Evolutionary conservation across 352 stramenopile genomes (phyloP).

Genomic region (Elongisporangium prolatum): DNA sequence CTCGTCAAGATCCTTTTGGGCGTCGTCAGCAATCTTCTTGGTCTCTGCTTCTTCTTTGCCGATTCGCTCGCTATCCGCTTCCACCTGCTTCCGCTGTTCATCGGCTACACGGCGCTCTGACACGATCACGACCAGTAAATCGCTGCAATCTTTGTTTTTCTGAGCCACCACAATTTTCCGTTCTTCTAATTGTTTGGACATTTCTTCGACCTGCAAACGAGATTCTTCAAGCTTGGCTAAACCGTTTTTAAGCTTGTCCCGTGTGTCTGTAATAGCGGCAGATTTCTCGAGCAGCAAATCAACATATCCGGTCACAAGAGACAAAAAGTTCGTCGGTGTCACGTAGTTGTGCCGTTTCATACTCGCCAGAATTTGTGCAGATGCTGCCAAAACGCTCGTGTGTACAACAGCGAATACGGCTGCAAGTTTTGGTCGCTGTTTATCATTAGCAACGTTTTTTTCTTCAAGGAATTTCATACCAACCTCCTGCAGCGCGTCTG

Average conservation of each 20-base stretch:
- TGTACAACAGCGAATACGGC: slow-evolving; percentile 89
- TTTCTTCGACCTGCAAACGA: slow-evolving; percentile 75
- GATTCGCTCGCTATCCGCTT: slow-evolving; percentile 91
- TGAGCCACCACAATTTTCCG: slow-evolving; percentile 89
- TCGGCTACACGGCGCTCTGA: slow-evolving; percentile 92
- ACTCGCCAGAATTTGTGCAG: slow-evolving; percentile 73
- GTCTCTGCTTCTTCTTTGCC: slow-evolving; percentile 89
- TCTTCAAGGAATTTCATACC: slow-evolving; percentile 91
- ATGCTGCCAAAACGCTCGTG: slow-evolving; percentile 80
- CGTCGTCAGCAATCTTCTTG: slow-evolving; percentile 93
- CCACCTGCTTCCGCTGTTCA: slow-evolving; percentile 92
- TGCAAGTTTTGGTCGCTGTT: slow-evolving; percentile 78
- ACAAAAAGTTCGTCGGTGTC: slow-evolving; percentile 92
- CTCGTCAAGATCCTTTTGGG: slow-evolving; percentile 93
- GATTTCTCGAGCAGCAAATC: slow-evolving; percentile 77
- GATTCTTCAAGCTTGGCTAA: slow-evolving; percentile 82
- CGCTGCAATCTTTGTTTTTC: slow-evolving; percentile 94
- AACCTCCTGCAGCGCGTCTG: slow-evolving; percentile 90
- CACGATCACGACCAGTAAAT: slow-evolving; percentile 94
- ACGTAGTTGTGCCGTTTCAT: slow-evolving; percentile 95
- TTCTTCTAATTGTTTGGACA: slow-evolving; percentile 83
- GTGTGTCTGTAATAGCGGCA: slow-evolving; percentile 60
- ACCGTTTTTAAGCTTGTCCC: slow-evolving; percentile 82
- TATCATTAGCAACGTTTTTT: slow-evolving; percentile 71
- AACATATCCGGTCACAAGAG: slow-evolving; percentile 90